Evolutionary conservation across 2,329 filamentous ascomycete species (phyloP), one percentile per base, ranked within the genome.

Genomic region (Lachnellula occidentalis): DNA sequence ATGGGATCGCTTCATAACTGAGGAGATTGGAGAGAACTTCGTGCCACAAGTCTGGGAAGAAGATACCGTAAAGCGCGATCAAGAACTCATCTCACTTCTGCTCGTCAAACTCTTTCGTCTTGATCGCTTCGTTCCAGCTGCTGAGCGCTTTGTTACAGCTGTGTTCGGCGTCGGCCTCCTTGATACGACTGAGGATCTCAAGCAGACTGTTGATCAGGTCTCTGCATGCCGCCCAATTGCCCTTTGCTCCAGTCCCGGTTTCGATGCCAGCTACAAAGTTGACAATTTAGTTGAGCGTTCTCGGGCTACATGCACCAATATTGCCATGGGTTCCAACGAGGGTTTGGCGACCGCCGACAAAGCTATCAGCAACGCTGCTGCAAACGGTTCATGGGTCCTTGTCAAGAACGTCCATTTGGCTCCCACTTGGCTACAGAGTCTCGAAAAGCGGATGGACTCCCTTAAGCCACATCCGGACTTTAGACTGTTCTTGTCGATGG

Each of bases 401-500:
- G 86, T 99, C 79, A 99, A 99, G 82, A 99, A 99, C 76, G 94
- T 99, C 19, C 94, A 99, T 72, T 80, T 99, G 58, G 91, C 92
- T 31, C 91, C 94, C 1, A 90, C 90, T 12, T 99, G 95, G 95
- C 78, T 99, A 34, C 92, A 97, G 73, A 96, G 91, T 66, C 80
- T 99, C 15, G 92, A 99, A 76, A 99, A 99, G 79, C 86, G 92
- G 45, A 88, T 99, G 75, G 91, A 96, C 63, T 90, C 90, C 11
- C 86, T 99, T 67, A 96, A 96, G 68, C 92, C 95, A 27, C 90
- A 97, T 72, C 79, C 84, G 37, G 88, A 95, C 69, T 99, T 99
- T 80, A 82, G 94, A 47, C 78, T 99, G 31, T 99, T 99, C 82
- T 75, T 99, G 58, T 96, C 92, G 0, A 99, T 99, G 94, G 94